These are phyloP conservation scores for Tulasnella sp. DNA, from an alignment of 768 basidiomycete species.

Conservation along the genomic window DNA sequence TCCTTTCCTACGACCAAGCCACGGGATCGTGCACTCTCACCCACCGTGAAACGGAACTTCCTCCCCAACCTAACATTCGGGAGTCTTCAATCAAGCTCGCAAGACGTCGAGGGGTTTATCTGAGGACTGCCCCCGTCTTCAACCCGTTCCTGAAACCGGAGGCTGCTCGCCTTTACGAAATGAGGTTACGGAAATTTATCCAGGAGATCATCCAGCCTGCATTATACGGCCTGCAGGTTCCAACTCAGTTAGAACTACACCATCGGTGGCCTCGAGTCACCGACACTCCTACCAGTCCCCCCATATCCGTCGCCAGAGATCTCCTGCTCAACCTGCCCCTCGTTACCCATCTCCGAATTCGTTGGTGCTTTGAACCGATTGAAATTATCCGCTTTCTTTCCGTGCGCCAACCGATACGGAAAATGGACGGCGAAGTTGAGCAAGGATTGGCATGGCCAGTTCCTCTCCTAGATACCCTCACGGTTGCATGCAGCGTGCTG, in stretches of 20 bases:
- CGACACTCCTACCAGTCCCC: not conserved
- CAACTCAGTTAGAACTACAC: not conserved
- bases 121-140: not conserved
- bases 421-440: not conserved
- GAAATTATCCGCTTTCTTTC: not conserved
- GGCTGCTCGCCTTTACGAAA: not conserved
- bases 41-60: not conserved
- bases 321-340: not conserved
- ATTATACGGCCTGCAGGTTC: not conserved
- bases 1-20: not conserved
- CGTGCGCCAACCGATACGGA: not conserved
- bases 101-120: not conserved
- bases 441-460: not conserved
- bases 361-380: not conserved
- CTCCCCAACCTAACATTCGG: not conserved
- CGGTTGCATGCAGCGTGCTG: not conserved
- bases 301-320: not conserved
- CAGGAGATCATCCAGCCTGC: not conserved
- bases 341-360: not conserved
- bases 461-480: not conserved
- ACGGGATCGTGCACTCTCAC: not conserved
- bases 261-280: not conserved
- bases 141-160: not conserved
- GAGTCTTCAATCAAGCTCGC: not conserved
- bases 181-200: not conserved